These are phyloP conservation scores for Solanum peruvianum DNA, from an alignment of 257 asterid species.

Conservation along the genomic window DNA sequence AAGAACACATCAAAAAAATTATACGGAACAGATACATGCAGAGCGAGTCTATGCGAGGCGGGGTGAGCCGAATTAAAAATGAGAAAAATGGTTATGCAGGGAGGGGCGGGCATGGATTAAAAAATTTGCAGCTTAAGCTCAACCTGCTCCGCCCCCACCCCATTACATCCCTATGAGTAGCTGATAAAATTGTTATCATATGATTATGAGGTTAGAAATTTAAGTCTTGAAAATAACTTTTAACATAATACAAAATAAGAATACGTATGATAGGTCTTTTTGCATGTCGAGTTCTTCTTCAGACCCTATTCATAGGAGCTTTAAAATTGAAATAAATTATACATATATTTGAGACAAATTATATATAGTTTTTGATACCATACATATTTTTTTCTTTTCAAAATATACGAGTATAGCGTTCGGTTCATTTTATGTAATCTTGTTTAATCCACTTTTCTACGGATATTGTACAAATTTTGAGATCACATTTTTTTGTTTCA, in stretches of 20 bases:
- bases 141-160: too few species aligned
- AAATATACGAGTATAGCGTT: not conserved
- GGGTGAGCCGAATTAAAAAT: too few species aligned
- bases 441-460: not conserved
- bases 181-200: not conserved
- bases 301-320: not conserved
- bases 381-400: not conserved
- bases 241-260: too few species aligned
- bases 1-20: too few species aligned
- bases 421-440: not conserved
- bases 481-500: not conserved
- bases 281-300: fast-evolving
- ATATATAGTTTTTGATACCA: not conserved
- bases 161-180: too few species aligned
- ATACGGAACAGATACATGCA: too few species aligned
- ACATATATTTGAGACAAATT: not conserved
- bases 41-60: too few species aligned
- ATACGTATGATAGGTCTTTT: not conserved
- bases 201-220: not conserved
- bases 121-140: too few species aligned
- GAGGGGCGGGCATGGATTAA: too few species aligned
- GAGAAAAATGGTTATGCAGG: too few species aligned
- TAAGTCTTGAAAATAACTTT: not conserved
- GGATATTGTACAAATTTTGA: not conserved
- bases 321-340: too few species aligned